phyloP scores from a whole-genome alignment of 352 stramenopile genomes.

The Discostella stelligera region DNA sequence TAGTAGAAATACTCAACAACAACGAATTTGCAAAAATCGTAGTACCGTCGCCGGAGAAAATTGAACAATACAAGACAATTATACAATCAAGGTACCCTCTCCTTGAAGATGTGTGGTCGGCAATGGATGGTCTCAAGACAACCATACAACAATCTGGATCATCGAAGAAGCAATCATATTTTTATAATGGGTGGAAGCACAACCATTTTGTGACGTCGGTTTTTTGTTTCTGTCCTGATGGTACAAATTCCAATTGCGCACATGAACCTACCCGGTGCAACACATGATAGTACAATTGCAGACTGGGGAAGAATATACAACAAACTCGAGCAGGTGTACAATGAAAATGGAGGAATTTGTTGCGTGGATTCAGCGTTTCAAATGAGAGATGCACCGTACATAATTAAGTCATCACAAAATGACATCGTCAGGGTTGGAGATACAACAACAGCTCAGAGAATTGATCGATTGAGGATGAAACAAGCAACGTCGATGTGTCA shows the following conservation, averaged over 20 bases:
- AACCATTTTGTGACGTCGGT: no score
- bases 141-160: not conserved
- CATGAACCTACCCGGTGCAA: conserved; percentile 23
- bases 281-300: conserved; percentile 25
- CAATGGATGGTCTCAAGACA: conserved; percentile 1
- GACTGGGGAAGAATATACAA: conserved; percentile 33
- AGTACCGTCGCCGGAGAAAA: no score
- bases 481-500: no score
- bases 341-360: conserved; percentile 14
- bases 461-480: conserved; percentile 7
- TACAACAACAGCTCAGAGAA: not conserved
- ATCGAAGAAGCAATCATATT: conserved; percentile 2
- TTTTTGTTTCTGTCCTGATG: conserved; percentile 23
- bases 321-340: conserved; percentile 30
- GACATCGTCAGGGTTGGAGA: not conserved
- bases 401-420: conserved; percentile 30
- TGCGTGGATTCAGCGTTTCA: conserved; percentile 29
- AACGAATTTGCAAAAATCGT: no score
- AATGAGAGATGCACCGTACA: not conserved
- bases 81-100: no score
- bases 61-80: no score
- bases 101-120: no score
- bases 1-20: no score
- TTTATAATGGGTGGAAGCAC: no score
- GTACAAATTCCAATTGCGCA: conserved; percentile 19